Conservation (phyloP, 106 monocot species). For the Ottelia alismoides region DNA sequence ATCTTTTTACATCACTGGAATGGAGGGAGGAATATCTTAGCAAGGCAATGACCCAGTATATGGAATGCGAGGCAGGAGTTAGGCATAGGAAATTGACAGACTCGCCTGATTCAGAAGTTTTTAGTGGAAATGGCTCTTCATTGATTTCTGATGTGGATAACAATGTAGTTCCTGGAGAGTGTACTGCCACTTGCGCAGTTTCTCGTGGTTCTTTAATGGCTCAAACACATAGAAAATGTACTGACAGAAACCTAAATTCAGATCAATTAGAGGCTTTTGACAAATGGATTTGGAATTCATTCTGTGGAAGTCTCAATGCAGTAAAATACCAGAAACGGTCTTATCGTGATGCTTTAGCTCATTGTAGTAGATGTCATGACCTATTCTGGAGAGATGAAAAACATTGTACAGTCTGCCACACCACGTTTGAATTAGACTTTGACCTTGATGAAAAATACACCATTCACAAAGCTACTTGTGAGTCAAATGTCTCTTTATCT, state of each 20-base stretch:
- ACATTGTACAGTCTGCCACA: conserved; percentile 80
- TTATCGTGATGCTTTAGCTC: conserved; percentile 45
- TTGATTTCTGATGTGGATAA: conserved; percentile 82
- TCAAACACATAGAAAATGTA: conserved; percentile 19
- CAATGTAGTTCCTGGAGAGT: conserved; percentile 7
- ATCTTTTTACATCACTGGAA: conserved; percentile 59
- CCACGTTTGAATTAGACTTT: conserved; percentile 85
- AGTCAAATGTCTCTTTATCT: no score
- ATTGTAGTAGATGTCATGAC: conserved; percentile 80
- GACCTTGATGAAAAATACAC: conserved; percentile 93
- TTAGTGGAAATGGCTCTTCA: conserved; percentile 61
- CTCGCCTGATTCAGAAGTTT: conserved; percentile 24
- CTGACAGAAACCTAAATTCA: conserved; percentile 44
- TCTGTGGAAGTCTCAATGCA: conserved; percentile 50
- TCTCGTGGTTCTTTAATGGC: conserved; percentile 28
- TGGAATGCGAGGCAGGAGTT: conserved; percentile 11
- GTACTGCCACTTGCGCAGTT: neutral
- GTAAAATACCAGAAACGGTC: conserved; percentile 46
- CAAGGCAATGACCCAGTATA: conserved; percentile 42
- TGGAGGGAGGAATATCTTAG: conserved; percentile 45
- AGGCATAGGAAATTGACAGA: conserved; percentile 9
- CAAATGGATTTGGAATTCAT: conserved; percentile 78
- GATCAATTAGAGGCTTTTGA: conserved; percentile 77
- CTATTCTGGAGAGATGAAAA: conserved; percentile 93
- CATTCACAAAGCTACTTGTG: conserved; percentile 76